These are phyloP conservation scores for Helicosporidium sp. DNA, from an alignment of 139 green algal genomes.

Conservation along the genomic window DNA sequence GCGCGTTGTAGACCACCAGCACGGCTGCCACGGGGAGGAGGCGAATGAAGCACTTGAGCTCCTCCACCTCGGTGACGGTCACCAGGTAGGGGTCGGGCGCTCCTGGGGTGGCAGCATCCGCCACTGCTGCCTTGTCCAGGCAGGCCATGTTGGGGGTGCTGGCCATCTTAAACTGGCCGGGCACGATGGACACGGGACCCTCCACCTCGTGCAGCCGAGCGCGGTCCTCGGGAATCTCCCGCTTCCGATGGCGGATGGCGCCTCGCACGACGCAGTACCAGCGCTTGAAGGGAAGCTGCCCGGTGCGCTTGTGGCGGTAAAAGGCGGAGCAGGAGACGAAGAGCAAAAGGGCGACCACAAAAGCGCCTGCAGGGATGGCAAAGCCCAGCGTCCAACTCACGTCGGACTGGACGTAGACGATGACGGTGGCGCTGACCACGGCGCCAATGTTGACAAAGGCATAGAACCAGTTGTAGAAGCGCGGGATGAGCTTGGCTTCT, in stretches of 20 bases:
- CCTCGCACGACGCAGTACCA: too few species aligned
- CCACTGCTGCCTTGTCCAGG: conserved; percentile 8
- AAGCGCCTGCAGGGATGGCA: not conserved
- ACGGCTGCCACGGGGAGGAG: conserved; percentile 64
- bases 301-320: too few species aligned
- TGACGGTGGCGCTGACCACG: conserved; percentile 25
- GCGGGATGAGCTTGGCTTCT: conserved; percentile 39
- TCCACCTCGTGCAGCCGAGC: conserved; percentile 7
- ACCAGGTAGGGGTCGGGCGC: conserved; percentile 5
- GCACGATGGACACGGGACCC: conserved; percentile 4
- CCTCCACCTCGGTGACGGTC: conserved; percentile 50
- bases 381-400: conserved; percentile 33
- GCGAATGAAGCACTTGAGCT: conserved; percentile 68
- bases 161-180: conserved; percentile 6
- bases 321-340: not conserved
- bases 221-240: conserved; percentile 2
- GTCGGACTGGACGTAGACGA: conserved; percentile 23
- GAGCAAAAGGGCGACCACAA: not conserved
- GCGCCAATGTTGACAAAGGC: conserved; percentile 77
- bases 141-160: conserved; percentile 1
- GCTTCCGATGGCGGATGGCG: too few species aligned
- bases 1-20: conserved; percentile 63
- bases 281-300: too few species aligned
- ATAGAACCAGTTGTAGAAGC: conserved; percentile 93
- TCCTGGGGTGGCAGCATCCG: not conserved